phyloP scores from a whole-genome alignment of 164 flowering plant genomes.

The Cinnamomum micranthum region DNA sequence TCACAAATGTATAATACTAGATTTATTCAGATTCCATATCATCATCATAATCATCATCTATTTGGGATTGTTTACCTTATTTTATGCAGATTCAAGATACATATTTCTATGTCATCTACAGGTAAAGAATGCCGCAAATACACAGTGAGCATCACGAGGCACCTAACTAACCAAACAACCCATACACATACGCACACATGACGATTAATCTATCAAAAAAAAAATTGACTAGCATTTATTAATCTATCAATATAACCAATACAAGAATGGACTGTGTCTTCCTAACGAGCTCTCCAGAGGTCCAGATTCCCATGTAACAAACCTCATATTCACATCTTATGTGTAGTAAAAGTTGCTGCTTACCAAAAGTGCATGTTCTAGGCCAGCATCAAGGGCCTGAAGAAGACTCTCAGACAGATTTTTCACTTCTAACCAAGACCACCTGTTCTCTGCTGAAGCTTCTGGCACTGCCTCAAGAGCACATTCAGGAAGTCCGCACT shows the following conservation, averaged over 20 bases:
- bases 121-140: too few relatives aligned
- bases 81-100: too few relatives aligned
- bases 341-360: slow-evolving; percentile 1
- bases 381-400: slow-evolving; percentile 92
- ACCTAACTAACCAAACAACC: too few relatives aligned
- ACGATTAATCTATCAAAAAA: too few relatives aligned
- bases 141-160: too few relatives aligned
- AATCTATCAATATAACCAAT: neutral
- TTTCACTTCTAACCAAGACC: slow-evolving; percentile 96
- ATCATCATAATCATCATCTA: too few relatives aligned
- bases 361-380: slow-evolving; percentile 95
- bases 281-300: neutral
- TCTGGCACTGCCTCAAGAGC: slow-evolving; percentile 57
- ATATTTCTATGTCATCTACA: too few relatives aligned
- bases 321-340: neutral
- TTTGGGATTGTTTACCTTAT: too few relatives aligned
- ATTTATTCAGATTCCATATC: too few relatives aligned
- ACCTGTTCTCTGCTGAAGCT: slow-evolving; percentile 46
- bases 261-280: neutral
- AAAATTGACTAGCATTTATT: too few relatives aligned
- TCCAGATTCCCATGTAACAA: neutral
- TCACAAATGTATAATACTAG: too few relatives aligned
- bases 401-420: slow-evolving; percentile 72
- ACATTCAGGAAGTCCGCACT: slow-evolving; percentile 72
- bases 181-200: too few relatives aligned